Conservation (phyloP, 371 early-diverging fungal species). For the Actinomucor elegans region DNA sequence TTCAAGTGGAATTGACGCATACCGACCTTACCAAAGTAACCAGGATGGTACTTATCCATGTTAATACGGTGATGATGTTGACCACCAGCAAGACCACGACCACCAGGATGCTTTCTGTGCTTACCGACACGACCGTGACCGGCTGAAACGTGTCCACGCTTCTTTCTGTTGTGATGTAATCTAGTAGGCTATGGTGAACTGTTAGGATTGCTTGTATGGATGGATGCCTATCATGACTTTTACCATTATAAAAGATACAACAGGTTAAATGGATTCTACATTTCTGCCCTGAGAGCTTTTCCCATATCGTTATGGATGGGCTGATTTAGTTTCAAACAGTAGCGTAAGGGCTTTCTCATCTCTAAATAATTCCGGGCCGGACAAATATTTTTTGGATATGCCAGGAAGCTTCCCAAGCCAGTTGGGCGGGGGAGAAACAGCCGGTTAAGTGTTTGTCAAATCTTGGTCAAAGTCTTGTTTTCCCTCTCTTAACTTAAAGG, state of each 20-base stretch:
- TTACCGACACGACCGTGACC: constrained; percentile 97
- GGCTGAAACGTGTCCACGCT: constrained; percentile 92
- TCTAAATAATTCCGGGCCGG: constrained; percentile 1
- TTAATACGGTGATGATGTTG: constrained; percentile 99
- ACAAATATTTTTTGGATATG: background rate
- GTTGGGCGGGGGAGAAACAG: background rate
- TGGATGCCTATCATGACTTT: constrained; percentile 1
- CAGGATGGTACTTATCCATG: constrained; percentile 99
- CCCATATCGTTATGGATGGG: too few species aligned
- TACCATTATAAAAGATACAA: constrained; percentile 15
- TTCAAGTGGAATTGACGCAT: constrained; percentile 99
- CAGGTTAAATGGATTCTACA: constrained; percentile 3
- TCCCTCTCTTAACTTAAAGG: constrained; percentile 23
- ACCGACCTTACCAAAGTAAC: constrained; percentile 99
- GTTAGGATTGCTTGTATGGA: background rate
- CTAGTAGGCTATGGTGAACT: constrained; percentile 71
- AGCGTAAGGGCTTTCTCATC: too few species aligned
- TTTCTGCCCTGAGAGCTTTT: background rate
- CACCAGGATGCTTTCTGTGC: constrained; percentile 99
- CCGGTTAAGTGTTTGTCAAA: background rate
- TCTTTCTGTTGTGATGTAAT: constrained; percentile 84
- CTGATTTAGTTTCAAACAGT: too few species aligned
- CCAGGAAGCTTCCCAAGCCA: background rate
- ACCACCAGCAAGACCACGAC: constrained; percentile 99
- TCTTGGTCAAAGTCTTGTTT: constrained; percentile 3